Percentiles rank a stretch among this genome's conserved stretches.
Evolutionary conservation across 1,139 yeast genomes (phyloP).

Genomic region (Eremothecium cymbalariae): DNA sequence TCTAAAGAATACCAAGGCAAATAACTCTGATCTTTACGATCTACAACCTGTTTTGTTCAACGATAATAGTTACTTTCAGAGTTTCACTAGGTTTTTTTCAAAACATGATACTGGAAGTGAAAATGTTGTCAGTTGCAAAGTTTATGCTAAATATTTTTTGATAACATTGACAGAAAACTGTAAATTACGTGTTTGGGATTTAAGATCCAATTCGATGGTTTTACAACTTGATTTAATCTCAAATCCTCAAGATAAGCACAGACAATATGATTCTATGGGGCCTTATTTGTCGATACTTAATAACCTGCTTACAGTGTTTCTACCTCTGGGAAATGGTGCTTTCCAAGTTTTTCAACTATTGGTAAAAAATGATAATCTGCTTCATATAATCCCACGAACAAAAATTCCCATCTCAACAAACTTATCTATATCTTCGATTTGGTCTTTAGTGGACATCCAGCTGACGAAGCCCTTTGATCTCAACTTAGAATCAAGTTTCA

Average conservation of each 20-base stretch:
- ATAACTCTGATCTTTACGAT: constrained; percentile 31
- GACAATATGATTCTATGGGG: constrained; percentile 22
- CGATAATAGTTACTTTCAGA: constrained; percentile 46
- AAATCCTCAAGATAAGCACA: constrained; percentile 17
- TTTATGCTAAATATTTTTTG: constrained; percentile 19
- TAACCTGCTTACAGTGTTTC: constrained; percentile 29
- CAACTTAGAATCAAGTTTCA: constrained; percentile 14
- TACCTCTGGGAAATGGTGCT: constrained; percentile 40
- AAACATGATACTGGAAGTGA: constrained; percentile 14
- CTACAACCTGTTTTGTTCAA: constrained; percentile 47
- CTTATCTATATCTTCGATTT: constrained; percentile 36
- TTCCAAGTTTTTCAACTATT: constrained; percentile 38
- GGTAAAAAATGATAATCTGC: constrained; percentile 20
- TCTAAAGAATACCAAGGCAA: constrained; percentile 33
- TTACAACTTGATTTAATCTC: constrained; percentile 31
- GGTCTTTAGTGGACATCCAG: constrained; percentile 40
- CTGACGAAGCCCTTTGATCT: constrained; percentile 26
- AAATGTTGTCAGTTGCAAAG: constrained; percentile 22
- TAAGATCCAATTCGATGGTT: constrained; percentile 34
- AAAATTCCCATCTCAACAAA: constrained; percentile 18
- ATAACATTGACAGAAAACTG: constrained; percentile 26
- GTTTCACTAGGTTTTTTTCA: constrained; percentile 31
- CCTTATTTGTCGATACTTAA: constrained; percentile 19
- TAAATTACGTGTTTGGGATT: constrained; percentile 49
- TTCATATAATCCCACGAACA: constrained; percentile 9